Percentiles rank a stretch among this genome's conserved stretches.
These are phyloP conservation scores for Mucor sp. DNA, from an alignment of 371 early-diverging fungal species.

Conservation along the genomic window DNA sequence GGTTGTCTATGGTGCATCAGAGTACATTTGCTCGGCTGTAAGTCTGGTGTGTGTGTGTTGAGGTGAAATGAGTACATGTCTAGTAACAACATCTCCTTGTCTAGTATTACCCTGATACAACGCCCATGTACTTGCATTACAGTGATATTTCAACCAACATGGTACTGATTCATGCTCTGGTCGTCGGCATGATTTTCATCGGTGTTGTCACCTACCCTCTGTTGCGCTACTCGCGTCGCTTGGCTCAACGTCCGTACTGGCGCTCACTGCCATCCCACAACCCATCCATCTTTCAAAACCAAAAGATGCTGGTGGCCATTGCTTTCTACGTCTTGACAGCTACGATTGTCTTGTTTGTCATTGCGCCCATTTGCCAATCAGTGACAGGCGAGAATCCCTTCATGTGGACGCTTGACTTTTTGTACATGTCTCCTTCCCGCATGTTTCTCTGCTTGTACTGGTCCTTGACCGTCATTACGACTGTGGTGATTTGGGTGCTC, in stretches of 20 bases:
- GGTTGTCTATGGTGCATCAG: conserved; percentile 43
- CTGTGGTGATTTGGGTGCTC: conserved; percentile 59
- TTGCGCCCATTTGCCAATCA: conserved; percentile 51
- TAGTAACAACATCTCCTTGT: background rate
- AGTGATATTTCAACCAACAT: conserved; percentile 30
- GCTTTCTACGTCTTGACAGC: conserved; percentile 45
- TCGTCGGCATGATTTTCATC: conserved; percentile 74
- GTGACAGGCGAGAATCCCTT: conserved; percentile 59
- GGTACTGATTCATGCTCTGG: conserved; percentile 49
- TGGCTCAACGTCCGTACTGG: conserved; percentile 55
- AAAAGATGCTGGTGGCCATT: conserved; percentile 32
- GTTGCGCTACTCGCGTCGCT: conserved; percentile 51
- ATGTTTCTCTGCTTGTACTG: conserved; percentile 62
- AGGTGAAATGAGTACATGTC: background rate
- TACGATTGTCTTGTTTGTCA: conserved; percentile 39
- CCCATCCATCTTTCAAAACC: conserved; percentile 12
- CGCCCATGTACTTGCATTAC: conserved; percentile 27
- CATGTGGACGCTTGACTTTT: conserved; percentile 60
- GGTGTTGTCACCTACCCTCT: conserved; percentile 60
- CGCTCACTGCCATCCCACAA: conserved; percentile 11
- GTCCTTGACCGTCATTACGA: conserved; percentile 54
- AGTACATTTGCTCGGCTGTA: conserved; percentile 32
- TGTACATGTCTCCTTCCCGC: conserved; percentile 47
- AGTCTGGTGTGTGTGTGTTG: conserved; percentile 1
- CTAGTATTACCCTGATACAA: conserved; percentile 29